These are phyloP conservation scores for Xanthoceras sorbifolium DNA, from an alignment of 345 rosid species.

Conservation along the genomic window DNA sequence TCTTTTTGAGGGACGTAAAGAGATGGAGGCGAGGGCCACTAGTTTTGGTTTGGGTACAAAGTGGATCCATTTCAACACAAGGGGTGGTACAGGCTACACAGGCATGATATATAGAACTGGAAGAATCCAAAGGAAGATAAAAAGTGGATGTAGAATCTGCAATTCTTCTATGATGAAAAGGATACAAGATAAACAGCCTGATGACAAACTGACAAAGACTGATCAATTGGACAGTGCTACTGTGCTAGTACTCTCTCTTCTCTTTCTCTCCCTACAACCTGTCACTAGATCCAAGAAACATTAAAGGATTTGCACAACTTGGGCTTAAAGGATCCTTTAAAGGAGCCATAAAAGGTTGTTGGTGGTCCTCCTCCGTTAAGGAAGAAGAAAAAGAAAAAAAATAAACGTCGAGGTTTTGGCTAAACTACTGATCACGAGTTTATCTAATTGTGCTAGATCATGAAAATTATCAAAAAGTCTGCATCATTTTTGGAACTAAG, in stretches of 20 bases:
- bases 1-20: neutral
- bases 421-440: no score
- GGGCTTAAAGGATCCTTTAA: conserved; percentile 2
- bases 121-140: neutral
- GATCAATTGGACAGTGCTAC: neutral
- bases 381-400: no score
- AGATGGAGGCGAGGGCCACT: neutral
- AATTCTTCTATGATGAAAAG: conserved; percentile 6
- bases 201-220: conserved; percentile 2
- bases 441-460: no score
- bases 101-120: neutral
- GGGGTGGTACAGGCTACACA: no score
- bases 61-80: neutral
- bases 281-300: conserved; percentile 16
- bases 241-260: neutral
- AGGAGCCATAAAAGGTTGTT: neutral
- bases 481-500: no score
- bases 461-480: no score
- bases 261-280: no score
- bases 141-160: neutral
- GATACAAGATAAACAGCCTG: conserved; percentile 10
- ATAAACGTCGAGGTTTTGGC: no score
- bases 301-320: conserved; percentile 7
- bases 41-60: neutral
- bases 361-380: neutral